These are phyloP conservation scores for Arabidopsis suecica DNA, from an alignment of 345 rosid genomes.

Conservation along the genomic window DNA sequence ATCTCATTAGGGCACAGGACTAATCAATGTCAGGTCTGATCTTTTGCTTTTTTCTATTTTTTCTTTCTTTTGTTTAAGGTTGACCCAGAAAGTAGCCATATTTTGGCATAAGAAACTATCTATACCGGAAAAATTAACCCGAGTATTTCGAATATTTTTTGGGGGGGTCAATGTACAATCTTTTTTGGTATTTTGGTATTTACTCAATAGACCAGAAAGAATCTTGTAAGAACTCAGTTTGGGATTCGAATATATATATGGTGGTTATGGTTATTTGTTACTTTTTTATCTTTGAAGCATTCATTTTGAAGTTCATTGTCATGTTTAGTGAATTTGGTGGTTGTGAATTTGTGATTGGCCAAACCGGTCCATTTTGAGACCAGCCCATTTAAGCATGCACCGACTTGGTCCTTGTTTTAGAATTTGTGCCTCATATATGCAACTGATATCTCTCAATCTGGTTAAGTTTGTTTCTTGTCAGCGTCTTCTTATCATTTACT, in stretches of 20 bases:
- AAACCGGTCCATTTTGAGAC: not conserved
- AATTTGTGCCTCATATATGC: not conserved
- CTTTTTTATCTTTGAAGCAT: not conserved
- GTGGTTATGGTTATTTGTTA: conserved; percentile 22
- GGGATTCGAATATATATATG: conserved; percentile 28
- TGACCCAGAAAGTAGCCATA: conserved; percentile 35
- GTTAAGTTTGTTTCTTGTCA: not conserved
- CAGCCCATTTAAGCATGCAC: not conserved
- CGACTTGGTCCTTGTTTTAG: conserved; percentile 11
- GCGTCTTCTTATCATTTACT: too few relatives aligned
- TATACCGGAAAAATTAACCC: conserved; percentile 12
- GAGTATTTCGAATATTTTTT: conserved; percentile 16
- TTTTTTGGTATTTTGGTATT: conserved; percentile 36
- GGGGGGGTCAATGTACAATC: conserved; percentile 18
- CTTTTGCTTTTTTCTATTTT: not conserved
- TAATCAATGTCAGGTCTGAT: conserved; percentile 40
- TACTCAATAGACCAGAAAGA: conserved; percentile 18
- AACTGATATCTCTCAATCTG: not conserved
- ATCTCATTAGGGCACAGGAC: conserved; percentile 36
- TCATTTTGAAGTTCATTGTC: conserved; percentile 7
- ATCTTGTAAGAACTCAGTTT: conserved; percentile 24
- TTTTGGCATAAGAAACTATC: conserved; percentile 35
- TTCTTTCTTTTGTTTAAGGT: conserved; percentile 5
- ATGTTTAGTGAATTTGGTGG: not conserved
- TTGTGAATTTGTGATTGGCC: not conserved